A percentile compares a stretch with the other conserved stretches of the same genome.
phyloP scores from a whole-genome alignment of 495 filamentous ascomycete genomes.

The Lineolata rhizophorae region DNA sequence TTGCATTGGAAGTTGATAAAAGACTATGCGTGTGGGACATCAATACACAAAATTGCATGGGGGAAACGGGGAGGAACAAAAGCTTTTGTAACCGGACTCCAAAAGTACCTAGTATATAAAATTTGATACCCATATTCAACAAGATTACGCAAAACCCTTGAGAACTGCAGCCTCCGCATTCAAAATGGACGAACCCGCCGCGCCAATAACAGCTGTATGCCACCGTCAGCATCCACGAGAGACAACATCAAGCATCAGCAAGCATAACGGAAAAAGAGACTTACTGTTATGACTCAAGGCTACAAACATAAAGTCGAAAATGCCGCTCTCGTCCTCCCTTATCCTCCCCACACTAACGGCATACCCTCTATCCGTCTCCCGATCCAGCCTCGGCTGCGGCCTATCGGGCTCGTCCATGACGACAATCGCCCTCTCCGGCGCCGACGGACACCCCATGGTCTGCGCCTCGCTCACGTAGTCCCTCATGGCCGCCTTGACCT shows the following conservation, averaged over 20 bases:
- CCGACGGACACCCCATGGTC: slow-evolving; percentile 19
- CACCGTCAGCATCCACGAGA: background rate
- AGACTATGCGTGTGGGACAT: too few relatives aligned
- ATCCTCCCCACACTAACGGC: slow-evolving; percentile 20
- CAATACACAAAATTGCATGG: too few relatives aligned
- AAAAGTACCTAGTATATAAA: too few relatives aligned
- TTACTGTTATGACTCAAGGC: slow-evolving; percentile 29
- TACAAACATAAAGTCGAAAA: slow-evolving; percentile 24
- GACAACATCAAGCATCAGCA: slow-evolving; percentile 4
- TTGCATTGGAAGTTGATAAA: too few relatives aligned
- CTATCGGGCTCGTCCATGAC: slow-evolving; percentile 23
- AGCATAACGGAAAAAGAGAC: slow-evolving; percentile 10
- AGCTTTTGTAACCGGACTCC: too few relatives aligned
- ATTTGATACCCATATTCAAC: too few relatives aligned
- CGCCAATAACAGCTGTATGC: slow-evolving; percentile 62
- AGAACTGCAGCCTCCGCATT: slow-evolving; percentile 86
- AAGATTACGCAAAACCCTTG: slow-evolving; percentile 45
- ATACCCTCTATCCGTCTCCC: slow-evolving; percentile 22
- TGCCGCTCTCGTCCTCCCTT: slow-evolving; percentile 20
- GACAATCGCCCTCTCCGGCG: slow-evolving; percentile 20
- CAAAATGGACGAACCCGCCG: slow-evolving; percentile 80
- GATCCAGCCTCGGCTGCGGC: slow-evolving; percentile 21
- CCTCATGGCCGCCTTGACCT: slow-evolving; percentile 20
- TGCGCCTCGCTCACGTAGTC: slow-evolving; percentile 22
- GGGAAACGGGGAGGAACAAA: too few relatives aligned